Base-by-base conservation (phyloP, 176 grass and related monocot genomes). In the Rhynchospora breviuscula region DNA sequence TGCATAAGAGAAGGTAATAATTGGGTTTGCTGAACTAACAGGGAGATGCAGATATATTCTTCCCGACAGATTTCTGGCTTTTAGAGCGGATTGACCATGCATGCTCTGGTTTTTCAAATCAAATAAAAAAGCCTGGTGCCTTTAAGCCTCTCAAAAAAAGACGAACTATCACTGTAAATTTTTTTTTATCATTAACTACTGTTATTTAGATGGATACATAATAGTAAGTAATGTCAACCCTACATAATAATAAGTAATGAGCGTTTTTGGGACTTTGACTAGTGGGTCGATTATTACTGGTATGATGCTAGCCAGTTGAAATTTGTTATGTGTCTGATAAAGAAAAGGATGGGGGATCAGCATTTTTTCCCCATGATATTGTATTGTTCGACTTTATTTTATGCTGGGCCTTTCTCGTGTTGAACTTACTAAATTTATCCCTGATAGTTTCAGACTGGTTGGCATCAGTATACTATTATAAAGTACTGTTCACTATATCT, bases 21-120 rank as follows among this genome's bases (percentile, higher is more conserved):
- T 52, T n/a, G 59, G 40, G 40, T 78, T 87, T 72, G 69, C 68
- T 80, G 68, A 83, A 72, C 78, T 61, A 18, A 18, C 89, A 98
- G 96, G 96, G 96, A 66, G 89, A 98, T 78, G 87, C 96, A 26
- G 96, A 98, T 87, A 95, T 98, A 84, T 95, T 95, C 84, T 95
- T 98, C 80, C 93, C 96, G 62, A 95, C 93, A 66, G 88, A 98
- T 85, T 98, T 95, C 81, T 86, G 83, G 89, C 86, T 98, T 45
- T 87, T 98, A 79, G 91, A 95, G 88, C 79, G 72, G 79, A 95
- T 98, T 2, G 93, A 98, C 77, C 93, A 98, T 95, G 33, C 85
- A 64, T 95, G 86, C 88, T 89, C 96, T 87, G 89, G 85, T 33
- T 98, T 92, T 79, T 91, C 67, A 71, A 88, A 83, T 67, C 83